phyloP scores from a whole-genome alignment of 2,329 filamentous ascomycete genomes.

The Fusarium guadeloupense region DNA sequence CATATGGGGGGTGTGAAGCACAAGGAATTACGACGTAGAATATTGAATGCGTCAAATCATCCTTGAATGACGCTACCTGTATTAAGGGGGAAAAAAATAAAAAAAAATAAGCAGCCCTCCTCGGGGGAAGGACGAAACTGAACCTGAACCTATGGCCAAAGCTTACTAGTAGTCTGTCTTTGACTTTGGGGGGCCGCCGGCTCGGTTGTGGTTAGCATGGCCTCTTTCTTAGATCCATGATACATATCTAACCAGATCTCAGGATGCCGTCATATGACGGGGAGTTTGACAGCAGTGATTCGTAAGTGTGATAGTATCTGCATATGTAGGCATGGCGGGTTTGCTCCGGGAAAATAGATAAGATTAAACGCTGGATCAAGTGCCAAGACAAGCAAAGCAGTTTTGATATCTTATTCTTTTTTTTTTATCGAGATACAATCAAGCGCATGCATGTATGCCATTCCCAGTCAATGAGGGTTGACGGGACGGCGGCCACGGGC shows the following conservation, averaged over 20 bases:
- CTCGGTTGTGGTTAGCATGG: slow-evolving; percentile 13
- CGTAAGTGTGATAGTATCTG: neutral
- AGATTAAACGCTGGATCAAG: neutral
- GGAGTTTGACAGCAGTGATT: slow-evolving; percentile 26
- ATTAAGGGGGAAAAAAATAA: slow-evolving; percentile 6
- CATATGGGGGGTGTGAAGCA: slow-evolving; percentile 1
- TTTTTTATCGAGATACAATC: neutral
- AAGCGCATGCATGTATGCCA: neutral
- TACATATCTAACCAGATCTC: slow-evolving; percentile 31
- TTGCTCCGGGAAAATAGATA: neutral
- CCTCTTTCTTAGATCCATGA: slow-evolving; percentile 24
- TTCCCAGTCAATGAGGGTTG: neutral
- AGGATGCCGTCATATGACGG: slow-evolving; percentile 36
- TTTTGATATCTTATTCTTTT: neutral
- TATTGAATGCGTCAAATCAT: slow-evolving; percentile 13
- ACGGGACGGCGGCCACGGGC: slow-evolving; percentile 14
- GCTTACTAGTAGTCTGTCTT: no score
- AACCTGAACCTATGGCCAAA: neutral
- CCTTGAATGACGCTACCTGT: slow-evolving; percentile 35
- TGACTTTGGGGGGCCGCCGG: neutral
- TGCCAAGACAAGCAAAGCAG: neutral
- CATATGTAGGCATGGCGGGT: neutral
- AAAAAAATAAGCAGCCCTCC: neutral
- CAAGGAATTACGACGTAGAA: neutral
- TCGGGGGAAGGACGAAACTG: neutral